Evolutionary conservation across 345 rosid species (phyloP).

Genomic region (Hibiscus mutabilis): DNA sequence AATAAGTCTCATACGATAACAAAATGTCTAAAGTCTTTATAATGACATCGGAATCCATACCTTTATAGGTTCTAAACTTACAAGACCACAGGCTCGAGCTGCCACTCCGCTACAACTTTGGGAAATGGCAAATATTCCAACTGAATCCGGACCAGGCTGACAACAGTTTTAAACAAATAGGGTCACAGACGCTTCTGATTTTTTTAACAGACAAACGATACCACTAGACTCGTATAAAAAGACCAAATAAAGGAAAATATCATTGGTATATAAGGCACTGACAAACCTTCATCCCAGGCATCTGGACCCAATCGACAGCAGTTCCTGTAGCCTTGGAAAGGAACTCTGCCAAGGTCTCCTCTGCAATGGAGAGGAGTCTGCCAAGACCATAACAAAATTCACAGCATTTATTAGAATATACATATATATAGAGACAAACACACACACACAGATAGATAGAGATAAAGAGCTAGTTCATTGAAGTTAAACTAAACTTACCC

Average conservation of each 20-base stretch:
- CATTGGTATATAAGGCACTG: not conserved
- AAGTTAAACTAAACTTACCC: slow-evolving; percentile 44
- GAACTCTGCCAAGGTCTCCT: slow-evolving; percentile 99
- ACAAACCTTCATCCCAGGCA: slow-evolving; percentile 99
- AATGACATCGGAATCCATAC: slow-evolving; percentile 24
- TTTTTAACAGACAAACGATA: not conserved
- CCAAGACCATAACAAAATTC: not conserved
- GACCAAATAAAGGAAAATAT: not conserved
- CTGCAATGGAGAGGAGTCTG: slow-evolving; percentile 73
- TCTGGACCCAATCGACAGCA: slow-evolving; percentile 99
- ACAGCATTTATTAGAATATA: not conserved
- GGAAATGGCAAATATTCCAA: slow-evolving; percentile 99
- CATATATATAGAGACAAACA: not conserved
- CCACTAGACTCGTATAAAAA: not conserved
- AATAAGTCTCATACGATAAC: not conserved
- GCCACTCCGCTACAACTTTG: slow-evolving; percentile 99
- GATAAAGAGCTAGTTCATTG: not conserved
- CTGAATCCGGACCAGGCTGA: slow-evolving; percentile 99
- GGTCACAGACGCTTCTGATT: not conserved
- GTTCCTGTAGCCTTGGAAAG: slow-evolving; percentile 99
- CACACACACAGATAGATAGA: not conserved
- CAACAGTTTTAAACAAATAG: slow-evolving; percentile 1
- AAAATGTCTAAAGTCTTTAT: not conserved
- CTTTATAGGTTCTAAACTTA: slow-evolving; percentile 91
- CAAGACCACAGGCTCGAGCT: slow-evolving; percentile 99